These are phyloP conservation scores for Pseudisothecium myosuroides DNA, from an alignment of 225 moss, liverwort and hornwort species.

Conservation along the genomic window DNA sequence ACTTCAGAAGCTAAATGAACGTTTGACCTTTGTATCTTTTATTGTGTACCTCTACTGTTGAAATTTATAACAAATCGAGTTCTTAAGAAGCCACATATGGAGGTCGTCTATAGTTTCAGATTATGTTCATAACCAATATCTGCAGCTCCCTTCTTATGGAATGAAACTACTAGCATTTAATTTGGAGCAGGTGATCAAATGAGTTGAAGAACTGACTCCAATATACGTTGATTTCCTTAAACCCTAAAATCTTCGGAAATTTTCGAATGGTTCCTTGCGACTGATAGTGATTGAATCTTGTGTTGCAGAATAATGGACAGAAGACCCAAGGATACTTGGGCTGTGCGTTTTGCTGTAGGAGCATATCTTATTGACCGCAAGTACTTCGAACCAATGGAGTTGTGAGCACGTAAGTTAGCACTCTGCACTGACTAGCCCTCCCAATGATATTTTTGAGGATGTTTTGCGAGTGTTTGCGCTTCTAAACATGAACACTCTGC, in stretches of 20 bases:
- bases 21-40: not conserved
- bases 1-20: not conserved
- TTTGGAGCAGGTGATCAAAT: not conserved
- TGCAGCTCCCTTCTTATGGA: not conserved
- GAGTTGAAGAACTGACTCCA: not conserved
- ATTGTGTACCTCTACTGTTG: not conserved
- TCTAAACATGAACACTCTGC: not conserved
- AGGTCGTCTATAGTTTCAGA: not conserved
- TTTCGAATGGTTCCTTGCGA: not conserved
- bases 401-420: slow-evolving; percentile 13
- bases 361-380: slow-evolving; percentile 92
- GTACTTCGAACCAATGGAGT: slow-evolving; percentile 66
- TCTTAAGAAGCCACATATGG: not conserved
- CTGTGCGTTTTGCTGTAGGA: slow-evolving; percentile 83
- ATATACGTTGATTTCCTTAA: not conserved
- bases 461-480: not conserved
- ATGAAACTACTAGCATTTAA: not conserved
- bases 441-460: not conserved
- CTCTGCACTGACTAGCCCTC: not conserved
- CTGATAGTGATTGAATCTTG: not conserved
- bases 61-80: not conserved
- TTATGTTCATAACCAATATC: not conserved
- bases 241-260: not conserved
- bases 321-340: slow-evolving; percentile 95
- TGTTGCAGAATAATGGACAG: slow-evolving; percentile 68